These are phyloP conservation scores for Spencermartinsiella europaea DNA, from an alignment of 805 yeast genomes.

Conservation along the genomic window DNA sequence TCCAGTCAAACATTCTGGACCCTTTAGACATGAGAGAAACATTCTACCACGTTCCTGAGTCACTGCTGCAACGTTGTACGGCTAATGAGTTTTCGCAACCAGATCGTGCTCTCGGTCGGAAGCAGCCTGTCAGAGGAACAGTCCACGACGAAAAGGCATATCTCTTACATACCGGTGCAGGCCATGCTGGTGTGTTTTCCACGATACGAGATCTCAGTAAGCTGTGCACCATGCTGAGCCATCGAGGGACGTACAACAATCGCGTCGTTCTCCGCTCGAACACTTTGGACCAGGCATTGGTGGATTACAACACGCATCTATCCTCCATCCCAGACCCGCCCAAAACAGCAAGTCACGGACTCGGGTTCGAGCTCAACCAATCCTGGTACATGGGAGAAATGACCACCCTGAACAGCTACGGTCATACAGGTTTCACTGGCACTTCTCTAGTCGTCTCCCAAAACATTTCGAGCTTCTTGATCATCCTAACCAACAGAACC, in stretches of 20 bases:
- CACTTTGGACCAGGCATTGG: slow-evolving; percentile 4
- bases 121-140: slow-evolving; percentile 16
- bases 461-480: slow-evolving; percentile 6
- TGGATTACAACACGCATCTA: slow-evolving; percentile 5
- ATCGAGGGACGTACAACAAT: slow-evolving; percentile 5
- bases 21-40: slow-evolving; percentile 12
- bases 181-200: slow-evolving; percentile 16
- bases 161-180: slow-evolving; percentile 7
- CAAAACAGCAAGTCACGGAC: slow-evolving; percentile 12
- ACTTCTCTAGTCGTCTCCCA: slow-evolving; percentile 15
- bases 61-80: slow-evolving; percentile 1
- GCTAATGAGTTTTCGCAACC: slow-evolving; percentile 11
- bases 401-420: slow-evolving; percentile 8
- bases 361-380: slow-evolving; percentile 18
- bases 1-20: slow-evolving; percentile 2
- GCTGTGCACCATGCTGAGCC: slow-evolving; percentile 11
- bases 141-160: slow-evolving; percentile 20
- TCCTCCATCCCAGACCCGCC: slow-evolving; percentile 3
- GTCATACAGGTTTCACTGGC: slow-evolving; percentile 21
- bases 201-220: slow-evolving; percentile 10
- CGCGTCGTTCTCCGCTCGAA: neutral
- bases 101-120: slow-evolving; percentile 8
- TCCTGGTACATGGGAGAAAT: slow-evolving; percentile 13
- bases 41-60: neutral
- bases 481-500: slow-evolving; percentile 14